phyloP scores from a whole-genome alignment of 768 basidiomycete genomes.

The Kockovaella imperatae region DNA sequence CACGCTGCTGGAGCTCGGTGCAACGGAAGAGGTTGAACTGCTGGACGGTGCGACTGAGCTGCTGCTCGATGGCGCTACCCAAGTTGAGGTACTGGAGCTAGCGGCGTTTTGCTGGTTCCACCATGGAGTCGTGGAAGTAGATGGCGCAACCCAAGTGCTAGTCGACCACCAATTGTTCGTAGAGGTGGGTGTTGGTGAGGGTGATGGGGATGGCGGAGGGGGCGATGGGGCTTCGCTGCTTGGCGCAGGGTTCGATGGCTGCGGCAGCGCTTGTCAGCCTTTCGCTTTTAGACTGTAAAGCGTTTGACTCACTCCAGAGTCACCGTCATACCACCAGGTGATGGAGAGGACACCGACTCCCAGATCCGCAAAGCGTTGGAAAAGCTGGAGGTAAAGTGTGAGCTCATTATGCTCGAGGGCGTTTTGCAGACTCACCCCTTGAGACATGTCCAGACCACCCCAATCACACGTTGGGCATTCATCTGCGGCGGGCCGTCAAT shows the following conservation, averaged over 20 bases:
- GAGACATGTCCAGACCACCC: slow-evolving; percentile 32
- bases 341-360: slow-evolving; percentile 25
- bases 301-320: slow-evolving; percentile 2
- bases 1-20: too few species aligned
- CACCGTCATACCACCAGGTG: slow-evolving; percentile 37
- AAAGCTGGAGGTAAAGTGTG: slow-evolving; percentile 9
- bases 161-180: slow-evolving; percentile 2
- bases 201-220: slow-evolving; percentile 11
- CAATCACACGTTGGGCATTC: slow-evolving; percentile 39
- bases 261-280: slow-evolving; percentile 1
- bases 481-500: slow-evolving; percentile 10
- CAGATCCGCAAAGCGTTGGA: slow-evolving; percentile 26
- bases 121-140: slow-evolving; percentile 10
- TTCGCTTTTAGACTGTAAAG: not conserved
- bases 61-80: slow-evolving; percentile 17
- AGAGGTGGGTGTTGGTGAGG: slow-evolving; percentile 14
- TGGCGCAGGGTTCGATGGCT: not conserved
- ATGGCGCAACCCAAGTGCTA: slow-evolving; percentile 5
- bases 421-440: slow-evolving; percentile 8
- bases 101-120: too few species aligned
- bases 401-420: not conserved
- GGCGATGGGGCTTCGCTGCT: slow-evolving; percentile 7
- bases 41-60: slow-evolving; percentile 8
- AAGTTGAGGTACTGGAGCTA: too few species aligned
- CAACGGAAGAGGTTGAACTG: slow-evolving; percentile 7